Percentiles rank a stretch among this genome's conserved stretches.
phyloP scores from a whole-genome alignment of 2,329 filamentous ascomycete genomes.

The Periglandula ipomoeae region DNA sequence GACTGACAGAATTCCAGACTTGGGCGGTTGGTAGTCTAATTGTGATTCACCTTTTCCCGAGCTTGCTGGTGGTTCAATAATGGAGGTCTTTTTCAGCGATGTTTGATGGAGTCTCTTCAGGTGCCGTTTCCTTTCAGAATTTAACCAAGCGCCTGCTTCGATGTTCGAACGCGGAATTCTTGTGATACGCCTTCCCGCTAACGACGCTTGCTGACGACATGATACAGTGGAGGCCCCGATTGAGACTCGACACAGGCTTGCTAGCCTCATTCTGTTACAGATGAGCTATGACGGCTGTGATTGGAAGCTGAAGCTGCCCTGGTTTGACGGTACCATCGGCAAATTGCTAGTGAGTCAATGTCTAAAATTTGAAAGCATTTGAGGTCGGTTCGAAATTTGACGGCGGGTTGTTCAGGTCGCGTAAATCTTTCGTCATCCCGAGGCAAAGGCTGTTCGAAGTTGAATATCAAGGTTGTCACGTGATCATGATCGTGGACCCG shows the following conservation, averaged over 20 bases:
- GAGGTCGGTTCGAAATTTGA: not conserved
- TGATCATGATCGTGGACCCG: not conserved
- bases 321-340: too few species aligned
- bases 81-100: not conserved
- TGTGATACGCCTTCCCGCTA: not conserved
- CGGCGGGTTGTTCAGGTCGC: not conserved
- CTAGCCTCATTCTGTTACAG: conserved; percentile 1
- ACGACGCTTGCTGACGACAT: not conserved
- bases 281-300: not conserved
- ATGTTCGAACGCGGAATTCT: not conserved
- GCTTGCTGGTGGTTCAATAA: not conserved
- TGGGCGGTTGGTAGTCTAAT: conserved; percentile 56
- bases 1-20: conserved; percentile 58
- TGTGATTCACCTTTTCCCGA: conserved; percentile 1
- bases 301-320: not conserved
- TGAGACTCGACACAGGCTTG: not conserved
- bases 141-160: not conserved
- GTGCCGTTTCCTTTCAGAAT: not conserved
- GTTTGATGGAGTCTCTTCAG: not conserved
- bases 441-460: not conserved
- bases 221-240: not conserved
- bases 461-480: not conserved
- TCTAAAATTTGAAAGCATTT: not conserved
- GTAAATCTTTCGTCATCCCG: not conserved
- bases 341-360: too few species aligned